Evolutionary conservation across 2,329 filamentous ascomycete genomes (phyloP), one percentile per base, ranked within the genome.

Genomic region (Trichothecium sympodiale): DNA sequence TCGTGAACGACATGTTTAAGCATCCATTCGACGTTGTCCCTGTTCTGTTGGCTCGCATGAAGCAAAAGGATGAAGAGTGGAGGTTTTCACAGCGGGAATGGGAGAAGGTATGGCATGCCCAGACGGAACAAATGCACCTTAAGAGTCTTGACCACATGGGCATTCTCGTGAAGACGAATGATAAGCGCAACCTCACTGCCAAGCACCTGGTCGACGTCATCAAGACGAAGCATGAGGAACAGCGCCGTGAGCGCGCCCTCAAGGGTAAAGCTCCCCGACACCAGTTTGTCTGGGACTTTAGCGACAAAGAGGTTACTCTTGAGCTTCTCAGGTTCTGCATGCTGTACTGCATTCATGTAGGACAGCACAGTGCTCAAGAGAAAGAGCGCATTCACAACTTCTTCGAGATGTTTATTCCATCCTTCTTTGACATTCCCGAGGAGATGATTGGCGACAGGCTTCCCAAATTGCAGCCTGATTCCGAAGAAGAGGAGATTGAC

Each of bases 101-200:
- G 91, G 88, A 96, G 58, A 95, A 95, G 60, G 87, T 98, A 7
- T 98, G 91, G 91, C 86, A 91, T 43, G 80, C 86, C 34, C 91
- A 96, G 62, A 96, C 89, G 17, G 83, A 94, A 53, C 80, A 83
- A 50, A 89, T 94, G 65, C 94, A 95, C 60, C 84, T 93, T 62
- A 93, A 87, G 64, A 94, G 87, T 56, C 75, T 98, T 35, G 91
- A 98, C 52, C 91, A 98, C 52, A 94, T 96, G 72, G 87, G 87
- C 15, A 87, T 94, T 40, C 80, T 86, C 36, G 83, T 86, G 50
- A 94, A 91, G 62, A 76, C 80, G 43, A 79, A 74, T 27, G 91
- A 98, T 60, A 96, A 96, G 72, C 82, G 87, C 46, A 81, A 85
- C 45, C 83, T 95, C 41, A 83, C 89, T 34, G 79, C 82, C 4